Evolutionary conservation across 2,329 filamentous ascomycete species (phyloP).

Genomic region (Harringtonia lauricola): DNA sequence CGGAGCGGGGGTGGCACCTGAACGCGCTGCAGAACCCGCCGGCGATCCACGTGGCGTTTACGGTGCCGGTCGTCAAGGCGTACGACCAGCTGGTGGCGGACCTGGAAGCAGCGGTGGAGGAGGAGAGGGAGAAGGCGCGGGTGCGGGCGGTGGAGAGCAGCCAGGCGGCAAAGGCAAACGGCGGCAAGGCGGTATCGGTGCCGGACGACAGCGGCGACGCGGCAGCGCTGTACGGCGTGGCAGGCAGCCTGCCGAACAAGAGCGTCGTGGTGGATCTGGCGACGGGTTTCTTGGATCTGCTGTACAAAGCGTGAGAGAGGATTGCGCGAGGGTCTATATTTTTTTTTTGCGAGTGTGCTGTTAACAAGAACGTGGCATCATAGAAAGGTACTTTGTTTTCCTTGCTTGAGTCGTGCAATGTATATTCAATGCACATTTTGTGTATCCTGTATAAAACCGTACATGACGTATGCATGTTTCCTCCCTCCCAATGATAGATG

Average conservation of each 20-base stretch:
- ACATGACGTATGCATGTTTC: too few relatives aligned
- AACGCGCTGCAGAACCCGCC: constrained; percentile 88
- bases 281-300: constrained; percentile 78
- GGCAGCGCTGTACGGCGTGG: constrained; percentile 87
- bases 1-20: constrained; percentile 79
- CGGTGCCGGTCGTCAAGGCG: constrained; percentile 70
- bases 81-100: constrained; percentile 73
- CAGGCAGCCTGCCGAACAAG: constrained; percentile 91
- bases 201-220: constrained; percentile 52
- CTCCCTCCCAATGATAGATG: too few relatives aligned
- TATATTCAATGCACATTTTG: too few relatives aligned
- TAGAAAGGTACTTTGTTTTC: too few relatives aligned
- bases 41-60: constrained; percentile 90
- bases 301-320: constrained; percentile 54
- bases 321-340: not conserved
- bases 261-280: constrained; percentile 85
- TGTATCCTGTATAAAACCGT: too few relatives aligned
- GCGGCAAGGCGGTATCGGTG: constrained; percentile 38
- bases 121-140: constrained; percentile 71
- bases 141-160: constrained; percentile 60
- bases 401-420: too few relatives aligned
- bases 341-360: not conserved
- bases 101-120: constrained; percentile 53
- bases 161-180: constrained; percentile 44
- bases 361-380: too few relatives aligned